Base-by-base conservation (phyloP, 2,329 filamentous ascomycete genomes). In the Dryadomyces sulphureus region DNA sequence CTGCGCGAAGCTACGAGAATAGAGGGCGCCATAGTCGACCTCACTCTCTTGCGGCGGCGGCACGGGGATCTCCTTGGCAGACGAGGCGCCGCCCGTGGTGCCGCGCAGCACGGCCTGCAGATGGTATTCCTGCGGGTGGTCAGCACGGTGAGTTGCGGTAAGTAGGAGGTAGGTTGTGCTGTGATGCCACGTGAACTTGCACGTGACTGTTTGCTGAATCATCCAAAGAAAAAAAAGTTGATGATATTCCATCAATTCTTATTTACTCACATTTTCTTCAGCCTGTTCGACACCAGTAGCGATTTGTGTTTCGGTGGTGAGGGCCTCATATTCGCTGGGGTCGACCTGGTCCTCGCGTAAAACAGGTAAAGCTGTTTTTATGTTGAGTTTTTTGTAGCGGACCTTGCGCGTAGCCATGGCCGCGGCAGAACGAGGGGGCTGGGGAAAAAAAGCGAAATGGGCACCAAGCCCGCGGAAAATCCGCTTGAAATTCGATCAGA, bases 261-360 rank as follows among this genome's bases (percentile, higher is more conserved):
- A 57, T 54, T 53, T 55, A 85, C 88, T 79, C 67, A 95, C 92
- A 69, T 90, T 90, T 77, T 96, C 89, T 68, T 98, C 92, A 54
- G 81, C 85, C 62, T 94, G 89, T 66, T 98, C 92, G 57, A 98
- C 92, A 65, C 92, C 92, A 54, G 89, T 95, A 61, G 92, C 88
- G 61, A 95, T 87, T 81, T 86, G 67, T 73, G 79, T 70, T 77
- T 85, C 75, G 62, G 83, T 82, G 56, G 83, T 84, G 61, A 90
- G 80, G 57, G 84, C 77, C 66, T 94, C 86, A 64, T 95, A 94
- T 65, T 88, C 78, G 59, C 73, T 76, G 60, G 82, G 73, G 61
- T 95, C 88, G 66, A 96, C 83, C 61, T 96, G 85, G 64, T 87
- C 75, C 68, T 96, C 90, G 63, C 84, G 79, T 59, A 95, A 76